Evolutionary conservation across 331 rosid genomes (phyloP), one percentile per base, ranked within the genome.

Genomic region (Malus hybrid): DNA sequence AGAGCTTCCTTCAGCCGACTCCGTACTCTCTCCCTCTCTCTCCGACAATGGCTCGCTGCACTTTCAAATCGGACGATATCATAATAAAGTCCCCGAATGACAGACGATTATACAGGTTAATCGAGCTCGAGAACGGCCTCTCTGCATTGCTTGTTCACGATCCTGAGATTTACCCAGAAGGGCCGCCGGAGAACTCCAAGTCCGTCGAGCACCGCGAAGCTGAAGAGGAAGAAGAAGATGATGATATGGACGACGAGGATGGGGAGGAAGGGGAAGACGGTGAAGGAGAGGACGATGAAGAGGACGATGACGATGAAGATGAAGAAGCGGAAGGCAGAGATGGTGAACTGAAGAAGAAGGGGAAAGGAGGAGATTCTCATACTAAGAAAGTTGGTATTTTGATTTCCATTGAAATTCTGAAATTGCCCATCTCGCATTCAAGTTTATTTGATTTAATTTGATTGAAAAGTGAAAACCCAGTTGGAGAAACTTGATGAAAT

Each of bases 121-220:
- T 92, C 29, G 73, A 77, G 76, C 95, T 94, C 67, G 84, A 83
- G 6, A 94, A 94, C 63, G 99, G 99, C 52, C 92, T 94, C 75
- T 86, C 83, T 20, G 97, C 97, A 42, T 71, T 94, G 84, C 87
- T 94, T 10, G 92, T 94, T 83, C 99, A 94, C 79, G 99, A 94
- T 83, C 99, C 99, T 20, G 96, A 94, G 90, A 90, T 94, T 82
- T 92, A 83, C 76, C 83, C 93, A 1, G 82, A 82, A 5, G 92
- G 90, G 2, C 81, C 88, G 60, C 86, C 87, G 55, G 69, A 75
- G 14, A 42, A 18, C 34, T 48, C 83, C 2, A 71, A 79, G 73
- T 60, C 63, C 39, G 83, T 14, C 27, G 73, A 50, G 14, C 61
- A 66, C 44, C 28, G 77, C 32, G 85, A 79, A 3, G 84, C 81